Evolutionary conservation across 257 asterid genomes (phyloP).

Genomic region (Solanum chmielewskii): DNA sequence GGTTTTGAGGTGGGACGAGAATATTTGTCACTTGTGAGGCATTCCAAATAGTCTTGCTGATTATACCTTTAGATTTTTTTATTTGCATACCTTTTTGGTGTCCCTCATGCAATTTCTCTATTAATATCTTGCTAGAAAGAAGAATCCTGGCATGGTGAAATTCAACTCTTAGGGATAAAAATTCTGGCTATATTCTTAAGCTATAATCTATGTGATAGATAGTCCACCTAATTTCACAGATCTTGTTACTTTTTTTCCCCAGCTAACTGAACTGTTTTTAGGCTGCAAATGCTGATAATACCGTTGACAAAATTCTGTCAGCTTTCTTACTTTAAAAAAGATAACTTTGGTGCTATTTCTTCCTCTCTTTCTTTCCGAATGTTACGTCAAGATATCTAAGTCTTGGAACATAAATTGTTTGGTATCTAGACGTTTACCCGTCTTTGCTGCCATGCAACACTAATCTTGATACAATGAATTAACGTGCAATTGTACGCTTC

Average conservation of each 20-base stretch:
- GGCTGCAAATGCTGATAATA: background rate
- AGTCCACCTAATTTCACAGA: background rate
- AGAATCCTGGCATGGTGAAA: background rate
- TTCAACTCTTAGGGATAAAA: background rate
- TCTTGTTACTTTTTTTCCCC: background rate
- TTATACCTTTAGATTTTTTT: background rate
- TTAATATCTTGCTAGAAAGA: background rate
- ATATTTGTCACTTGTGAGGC: background rate
- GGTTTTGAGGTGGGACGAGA: background rate
- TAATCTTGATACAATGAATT: background rate
- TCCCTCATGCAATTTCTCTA: background rate
- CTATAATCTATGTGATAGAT: background rate
- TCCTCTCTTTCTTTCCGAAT: background rate
- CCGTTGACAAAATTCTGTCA: background rate
- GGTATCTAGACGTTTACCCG: background rate
- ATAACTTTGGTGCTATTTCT: background rate
- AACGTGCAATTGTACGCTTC: background rate
- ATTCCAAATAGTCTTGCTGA: background rate
- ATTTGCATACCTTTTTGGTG: background rate
- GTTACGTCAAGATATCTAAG: background rate
- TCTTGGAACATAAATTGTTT: background rate
- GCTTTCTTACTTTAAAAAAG: background rate
- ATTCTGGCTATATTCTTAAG: background rate
- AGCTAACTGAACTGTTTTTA: background rate
- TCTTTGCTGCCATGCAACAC: background rate